phyloP scores from a whole-genome alignment of 768 basidiomycete genomes.

The Suillus occidentalis region DNA sequence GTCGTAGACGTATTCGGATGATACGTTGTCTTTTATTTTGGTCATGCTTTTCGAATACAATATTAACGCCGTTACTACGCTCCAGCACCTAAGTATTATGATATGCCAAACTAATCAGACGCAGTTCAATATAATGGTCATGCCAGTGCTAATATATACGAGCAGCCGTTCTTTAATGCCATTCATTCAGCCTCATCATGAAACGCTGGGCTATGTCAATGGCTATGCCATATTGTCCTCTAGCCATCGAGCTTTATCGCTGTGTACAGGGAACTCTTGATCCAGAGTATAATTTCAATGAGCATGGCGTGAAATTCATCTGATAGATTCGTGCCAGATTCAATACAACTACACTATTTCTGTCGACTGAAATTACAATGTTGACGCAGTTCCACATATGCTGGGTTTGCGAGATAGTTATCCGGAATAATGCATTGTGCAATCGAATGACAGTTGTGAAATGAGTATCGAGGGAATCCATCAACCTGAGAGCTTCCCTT shows the following conservation, averaged over 20 bases:
- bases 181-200: background rate
- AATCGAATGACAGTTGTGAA: too few relatives aligned
- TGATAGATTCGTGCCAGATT: background rate
- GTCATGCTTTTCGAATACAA: background rate
- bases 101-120: background rate
- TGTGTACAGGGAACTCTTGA: background rate
- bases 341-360: background rate
- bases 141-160: background rate
- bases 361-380: slow-evolving; percentile 1
- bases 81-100: background rate
- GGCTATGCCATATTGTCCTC: background rate
- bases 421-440: background rate
- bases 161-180: background rate
- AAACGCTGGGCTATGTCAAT: background rate
- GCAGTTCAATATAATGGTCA: background rate
- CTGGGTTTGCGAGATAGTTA: background rate
- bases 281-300: background rate
- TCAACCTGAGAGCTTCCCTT: slow-evolving; percentile 52
- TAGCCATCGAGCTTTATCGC: background rate
- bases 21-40: background rate
- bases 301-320: background rate
- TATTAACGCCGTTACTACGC: too few relatives aligned
- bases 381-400: background rate
- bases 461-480: background rate
- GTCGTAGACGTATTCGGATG: background rate